phyloP scores from a whole-genome alignment of 2,329 filamentous ascomycete species.

The Botrytis fragariae region DNA sequence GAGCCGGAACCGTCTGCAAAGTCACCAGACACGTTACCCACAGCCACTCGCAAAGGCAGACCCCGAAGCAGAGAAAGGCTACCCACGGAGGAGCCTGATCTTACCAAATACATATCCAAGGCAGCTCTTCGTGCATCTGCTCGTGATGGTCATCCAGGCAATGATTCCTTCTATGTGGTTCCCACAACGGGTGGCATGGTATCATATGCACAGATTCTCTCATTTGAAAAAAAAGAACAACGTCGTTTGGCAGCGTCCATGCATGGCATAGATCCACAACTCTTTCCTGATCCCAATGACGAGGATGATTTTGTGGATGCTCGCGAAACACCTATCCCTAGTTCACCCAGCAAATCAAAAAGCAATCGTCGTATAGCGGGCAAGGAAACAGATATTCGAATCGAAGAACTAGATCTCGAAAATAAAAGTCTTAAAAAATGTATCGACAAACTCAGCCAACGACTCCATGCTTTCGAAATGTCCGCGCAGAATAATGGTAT shows the following conservation, averaged over 20 bases:
- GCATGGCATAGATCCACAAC: conserved; percentile 40
- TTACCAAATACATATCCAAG: conserved; percentile 79
- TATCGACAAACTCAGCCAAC: conserved; percentile 80
- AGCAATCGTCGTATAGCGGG: conserved; percentile 31
- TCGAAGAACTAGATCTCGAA: conserved; percentile 86
- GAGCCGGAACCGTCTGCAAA: conserved; percentile 44
- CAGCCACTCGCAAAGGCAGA: conserved; percentile 38
- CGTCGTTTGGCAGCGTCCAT: conserved; percentile 54
- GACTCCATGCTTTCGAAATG: conserved; percentile 90
- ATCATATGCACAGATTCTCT: conserved; percentile 88
- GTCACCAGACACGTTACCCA: conserved; percentile 41
- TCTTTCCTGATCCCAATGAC: conserved; percentile 53
- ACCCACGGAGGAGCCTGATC: conserved; percentile 61
- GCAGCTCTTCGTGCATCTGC: conserved; percentile 78
- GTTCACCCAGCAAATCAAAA: conserved; percentile 44
- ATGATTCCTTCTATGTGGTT: conserved; percentile 90
- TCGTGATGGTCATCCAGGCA: conserved; percentile 61
- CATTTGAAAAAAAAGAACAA: conserved; percentile 64
- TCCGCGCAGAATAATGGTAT: conserved; percentile 85
- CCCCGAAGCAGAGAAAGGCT: conserved; percentile 34
- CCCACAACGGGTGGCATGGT: conserved; percentile 87
- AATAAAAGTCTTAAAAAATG: conserved; percentile 83
- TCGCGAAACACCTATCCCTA: conserved; percentile 56
- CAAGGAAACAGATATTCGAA: conserved; percentile 44
- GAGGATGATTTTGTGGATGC: conserved; percentile 92